These are phyloP conservation scores for Solanum sejunctum DNA, from an alignment of 257 asterid genomes.

Conservation along the genomic window DNA sequence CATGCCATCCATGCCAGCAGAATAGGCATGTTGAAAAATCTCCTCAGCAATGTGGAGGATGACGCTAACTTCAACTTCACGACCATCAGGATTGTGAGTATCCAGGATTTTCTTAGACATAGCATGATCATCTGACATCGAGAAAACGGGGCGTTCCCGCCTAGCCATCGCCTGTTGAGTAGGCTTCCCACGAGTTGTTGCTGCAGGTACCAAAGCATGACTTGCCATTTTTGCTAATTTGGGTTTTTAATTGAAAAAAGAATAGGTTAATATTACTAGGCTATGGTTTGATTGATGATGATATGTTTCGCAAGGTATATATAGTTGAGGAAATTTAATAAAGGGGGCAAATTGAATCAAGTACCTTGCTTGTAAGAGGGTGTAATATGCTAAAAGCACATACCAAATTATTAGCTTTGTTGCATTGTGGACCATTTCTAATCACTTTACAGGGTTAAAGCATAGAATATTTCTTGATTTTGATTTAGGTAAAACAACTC, in stretches of 20 bases:
- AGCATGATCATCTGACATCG: conserved; percentile 33
- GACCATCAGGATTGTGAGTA: conserved; percentile 50
- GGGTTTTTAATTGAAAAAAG: background rate
- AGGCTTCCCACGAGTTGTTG: conserved; percentile 8
- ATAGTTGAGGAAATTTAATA: conserved; percentile 26
- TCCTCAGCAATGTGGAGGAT: conserved; percentile 37
- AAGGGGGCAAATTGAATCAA: conserved; percentile 25
- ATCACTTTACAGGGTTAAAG: background rate
- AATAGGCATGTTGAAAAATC: conserved; percentile 44
- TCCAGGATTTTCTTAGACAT: conserved; percentile 46
- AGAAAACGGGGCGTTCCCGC: conserved; percentile 24
- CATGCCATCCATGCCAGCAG: conserved; percentile 38
- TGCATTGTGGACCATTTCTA: conserved; percentile 16
- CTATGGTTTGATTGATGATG: background rate
- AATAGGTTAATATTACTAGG: background rate
- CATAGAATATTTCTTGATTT: background rate
- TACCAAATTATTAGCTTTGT: background rate
- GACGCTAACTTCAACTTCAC: conserved; percentile 29
- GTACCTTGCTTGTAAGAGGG: conserved; percentile 76
- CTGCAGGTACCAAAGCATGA: conserved; percentile 16
- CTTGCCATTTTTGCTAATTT: background rate
- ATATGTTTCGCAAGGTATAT: conserved; percentile 18
- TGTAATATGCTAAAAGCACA: conserved; percentile 22
- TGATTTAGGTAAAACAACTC: background rate
- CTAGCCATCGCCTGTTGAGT: conserved; percentile 5